These are phyloP conservation scores for Papiliotrema laurentii DNA, from an alignment of 1,284 basidiomycete species.

Conservation along the genomic window DNA sequence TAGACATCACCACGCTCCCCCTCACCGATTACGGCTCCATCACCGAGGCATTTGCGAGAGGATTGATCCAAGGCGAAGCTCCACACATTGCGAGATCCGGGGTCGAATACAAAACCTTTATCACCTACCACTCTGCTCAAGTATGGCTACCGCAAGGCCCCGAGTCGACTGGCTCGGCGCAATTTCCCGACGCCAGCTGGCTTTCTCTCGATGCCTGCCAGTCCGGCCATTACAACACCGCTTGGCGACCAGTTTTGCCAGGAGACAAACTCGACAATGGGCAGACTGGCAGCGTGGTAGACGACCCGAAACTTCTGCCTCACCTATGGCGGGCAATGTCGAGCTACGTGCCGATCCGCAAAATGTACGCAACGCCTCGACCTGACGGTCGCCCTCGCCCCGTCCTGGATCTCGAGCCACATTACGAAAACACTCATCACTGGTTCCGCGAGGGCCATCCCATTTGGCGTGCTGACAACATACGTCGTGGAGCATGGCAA, in stretches of 20 bases:
- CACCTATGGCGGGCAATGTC: conserved; percentile 3
- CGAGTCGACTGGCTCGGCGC: conserved; percentile 3
- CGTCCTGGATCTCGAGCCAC: conserved; percentile 19
- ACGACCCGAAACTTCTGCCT: background rate
- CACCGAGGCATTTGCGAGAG: conserved; percentile 11
- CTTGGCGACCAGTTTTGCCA: no score
- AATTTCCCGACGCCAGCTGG: conserved; percentile 14
- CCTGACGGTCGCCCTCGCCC: conserved; percentile 8
- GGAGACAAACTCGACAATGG: background rate
- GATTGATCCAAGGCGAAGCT: conserved; percentile 8
- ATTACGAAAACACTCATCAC: conserved; percentile 18
- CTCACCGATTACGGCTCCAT: conserved; percentile 8
- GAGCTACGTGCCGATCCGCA: conserved; percentile 9
- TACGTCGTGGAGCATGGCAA: conserved; percentile 18
- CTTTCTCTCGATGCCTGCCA: conserved; percentile 13
- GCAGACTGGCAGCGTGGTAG: background rate
- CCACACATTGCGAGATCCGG: background rate
- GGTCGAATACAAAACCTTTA: conserved; percentile 4
- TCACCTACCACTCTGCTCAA: conserved; percentile 14
- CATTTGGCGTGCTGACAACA: conserved; percentile 13
- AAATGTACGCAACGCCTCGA: conserved; percentile 9
- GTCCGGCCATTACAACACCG: conserved; percentile 10
- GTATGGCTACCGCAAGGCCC: conserved; percentile 10
- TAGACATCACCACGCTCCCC: background rate
- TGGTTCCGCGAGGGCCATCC: conserved; percentile 1